Base-by-base conservation (phyloP, 345 rosid species). In the Gossypium raimondii region DNA sequence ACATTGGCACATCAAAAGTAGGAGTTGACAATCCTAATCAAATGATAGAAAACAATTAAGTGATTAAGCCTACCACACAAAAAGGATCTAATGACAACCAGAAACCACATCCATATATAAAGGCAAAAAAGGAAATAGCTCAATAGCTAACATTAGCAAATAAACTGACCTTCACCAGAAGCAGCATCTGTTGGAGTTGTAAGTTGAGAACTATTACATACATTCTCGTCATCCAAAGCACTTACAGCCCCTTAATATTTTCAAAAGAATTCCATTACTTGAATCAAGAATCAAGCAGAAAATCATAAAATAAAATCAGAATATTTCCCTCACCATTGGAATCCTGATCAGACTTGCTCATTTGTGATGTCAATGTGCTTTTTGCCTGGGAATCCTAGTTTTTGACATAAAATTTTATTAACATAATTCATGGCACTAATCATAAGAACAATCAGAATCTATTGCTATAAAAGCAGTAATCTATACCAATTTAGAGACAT, bases 321-420 rank as follows among this genome's bases (percentile, higher is more conserved):
- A 70, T 52, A 76, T 20, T 76, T 60, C 64, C 94, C 94, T 89
- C 83, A 93, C 97, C 97, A 81, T 88, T 91, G 58, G 89, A 87
- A 75, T 85, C 88, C 41, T 78, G 86, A 83, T 89, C 92, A 60
- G 90, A 89, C 84, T 81, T 85, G 82, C 85, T 85, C 70, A 74
- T 79, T 58, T 83, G 89, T 38, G 86, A 78, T 27, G 76, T 68
- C 66, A 83, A 81, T 4, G 74, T 78, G 80, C 81, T 82, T 78
- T 82, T 88, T 67, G 82, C 77, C 81, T 74, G 87, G 77, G 57
- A 82, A 66, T 79, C 86, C 89, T 87, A 78, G 70, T 77, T 52
- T 78, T 41, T 51, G 57, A 75, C 22, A 62, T 61, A 65, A 34
- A 62, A 61, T 62, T 48, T 61, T 56, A 74, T 4, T 48, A 48